Conservation (phyloP, 2,329 filamentous ascomycete genomes). For the Epicoccum sorghinum region DNA sequence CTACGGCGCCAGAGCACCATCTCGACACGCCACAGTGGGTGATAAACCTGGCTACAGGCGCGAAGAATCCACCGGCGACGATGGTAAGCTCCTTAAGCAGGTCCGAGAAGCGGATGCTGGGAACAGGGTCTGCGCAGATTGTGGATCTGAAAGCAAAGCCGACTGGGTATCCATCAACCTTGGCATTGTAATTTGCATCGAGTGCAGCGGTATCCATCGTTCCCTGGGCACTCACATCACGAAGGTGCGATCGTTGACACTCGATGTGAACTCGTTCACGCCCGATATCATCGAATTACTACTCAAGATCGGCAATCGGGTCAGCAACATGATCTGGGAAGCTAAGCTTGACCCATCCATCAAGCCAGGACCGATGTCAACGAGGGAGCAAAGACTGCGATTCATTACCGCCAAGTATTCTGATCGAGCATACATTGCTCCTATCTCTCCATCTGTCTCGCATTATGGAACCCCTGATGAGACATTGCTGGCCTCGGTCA, state of each 20-base stretch:
- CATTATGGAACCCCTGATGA: constrained; percentile 83
- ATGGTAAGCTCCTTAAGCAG: constrained; percentile 83
- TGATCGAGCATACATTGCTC: constrained; percentile 80
- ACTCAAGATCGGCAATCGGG: constrained; percentile 86
- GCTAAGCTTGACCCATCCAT: constrained; percentile 73
- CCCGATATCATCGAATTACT: constrained; percentile 95
- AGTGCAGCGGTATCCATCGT: constrained; percentile 96
- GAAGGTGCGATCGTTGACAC: constrained; percentile 91
- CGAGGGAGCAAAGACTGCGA: constrained; percentile 85
- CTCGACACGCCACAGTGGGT: constrained; percentile 88
- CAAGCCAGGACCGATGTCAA: constrained; percentile 79
- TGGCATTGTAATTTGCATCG: constrained; percentile 94
- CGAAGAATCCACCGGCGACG: constrained; percentile 78
- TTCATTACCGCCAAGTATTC: constrained; percentile 97
- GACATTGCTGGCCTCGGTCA: constrained; percentile 87
- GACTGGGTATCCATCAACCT: constrained; percentile 99
- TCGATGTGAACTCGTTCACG: constrained; percentile 96
- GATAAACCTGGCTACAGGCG: constrained; percentile 76
- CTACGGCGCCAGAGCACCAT: constrained; percentile 65
- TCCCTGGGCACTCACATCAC: constrained; percentile 97
- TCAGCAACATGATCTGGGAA: constrained; percentile 98
- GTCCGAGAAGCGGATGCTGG: constrained; percentile 90
- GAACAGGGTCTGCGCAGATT: constrained; percentile 94
- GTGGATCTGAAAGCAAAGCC: constrained; percentile 86
- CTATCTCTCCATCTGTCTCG: constrained; percentile 75